Evolutionary conservation across 345 rosid genomes (phyloP), one percentile per base, ranked within the genome.

Genomic region (Aegle marmelos): DNA sequence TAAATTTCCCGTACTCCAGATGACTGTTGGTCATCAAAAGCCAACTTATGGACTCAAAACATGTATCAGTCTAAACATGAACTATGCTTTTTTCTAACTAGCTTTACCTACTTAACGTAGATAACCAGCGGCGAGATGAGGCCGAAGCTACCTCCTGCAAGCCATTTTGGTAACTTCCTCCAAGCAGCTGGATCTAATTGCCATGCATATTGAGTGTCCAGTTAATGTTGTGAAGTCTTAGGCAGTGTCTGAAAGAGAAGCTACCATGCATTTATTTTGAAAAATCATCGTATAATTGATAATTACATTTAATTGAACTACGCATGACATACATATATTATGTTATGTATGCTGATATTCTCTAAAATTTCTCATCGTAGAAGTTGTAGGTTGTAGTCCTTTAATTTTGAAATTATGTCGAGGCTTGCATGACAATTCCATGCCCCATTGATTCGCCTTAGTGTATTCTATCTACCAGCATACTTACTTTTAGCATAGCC

Each of bases 131-230:
- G 77, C 9, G 73, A 36, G n/a, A n/a, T n/a, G n/a, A n/a, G n/a
- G n/a, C n/a, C 1, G 36, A 33, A 92, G 80, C 85, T 94, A 45
- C 99, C 99, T 27, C 95, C 98, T 9, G 91, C 98, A 5, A 94
- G 98, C 81, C 98, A 98, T 60, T 96, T 87, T 39, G 98, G 91
- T 85, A 96, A 96, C 85, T 96, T 94, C 83, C 97, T 94, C 36
- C 91, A 88, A 82, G 98, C 97, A 70, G 98, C 99, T 14, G 88
- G 98, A 36, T 89, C 87, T 81, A 72, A 34, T 14, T 53, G 10
- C 68, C 33, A 30, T 21, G 34, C 17, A 25, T 34, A 13, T 21
- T 31, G 17, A 64, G 62, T 34, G 39, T 22, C 24, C 34, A 62
- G 31, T 11, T 25, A 60, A 71, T 71, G 66, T 76, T 80, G 83